Evolutionary conservation across 805 yeast species (phyloP).

Genomic region (Metschnikowia noctiluminum): DNA sequence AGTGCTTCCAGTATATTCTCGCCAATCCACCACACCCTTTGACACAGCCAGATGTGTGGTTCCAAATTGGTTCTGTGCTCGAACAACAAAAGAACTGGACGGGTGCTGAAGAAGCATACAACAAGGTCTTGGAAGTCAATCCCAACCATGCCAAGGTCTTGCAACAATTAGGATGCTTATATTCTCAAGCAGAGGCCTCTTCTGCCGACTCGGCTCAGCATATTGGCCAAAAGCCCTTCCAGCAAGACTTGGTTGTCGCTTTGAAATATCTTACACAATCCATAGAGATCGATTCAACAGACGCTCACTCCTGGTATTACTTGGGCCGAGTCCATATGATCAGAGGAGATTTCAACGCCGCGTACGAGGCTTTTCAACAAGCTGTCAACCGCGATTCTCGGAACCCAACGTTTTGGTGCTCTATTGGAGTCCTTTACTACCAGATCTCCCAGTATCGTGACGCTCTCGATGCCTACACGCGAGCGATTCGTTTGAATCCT

Average conservation of each 20-base stretch:
- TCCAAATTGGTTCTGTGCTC: conserved; percentile 93
- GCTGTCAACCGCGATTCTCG: conserved; percentile 96
- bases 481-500: conserved; percentile 94
- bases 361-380: conserved; percentile 97
- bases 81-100: conserved; percentile 91
- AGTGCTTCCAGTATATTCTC: conserved; percentile 90
- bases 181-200: conserved; percentile 56
- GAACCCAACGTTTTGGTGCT: conserved; percentile 98
- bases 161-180: conserved; percentile 93
- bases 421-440: conserved; percentile 92
- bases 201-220: conserved; percentile 21
- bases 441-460: conserved; percentile 95
- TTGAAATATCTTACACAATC: conserved; percentile 79
- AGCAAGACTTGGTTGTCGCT: conserved; percentile 78
- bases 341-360: conserved; percentile 89
- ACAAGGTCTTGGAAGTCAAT: conserved; percentile 81
- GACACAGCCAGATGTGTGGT: conserved; percentile 97
- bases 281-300: conserved; percentile 81
- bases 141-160: conserved; percentile 95
- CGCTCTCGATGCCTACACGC: conserved; percentile 94
- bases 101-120: conserved; percentile 93
- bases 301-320: conserved; percentile 97
- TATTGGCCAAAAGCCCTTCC: conserved; percentile 41
- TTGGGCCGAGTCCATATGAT: conserved; percentile 97
- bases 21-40: conserved; percentile 92